These are phyloP conservation scores for Dinochytrium kinnereticum DNA, from an alignment of 371 early-diverging fungal species.

Conservation along the genomic window DNA sequence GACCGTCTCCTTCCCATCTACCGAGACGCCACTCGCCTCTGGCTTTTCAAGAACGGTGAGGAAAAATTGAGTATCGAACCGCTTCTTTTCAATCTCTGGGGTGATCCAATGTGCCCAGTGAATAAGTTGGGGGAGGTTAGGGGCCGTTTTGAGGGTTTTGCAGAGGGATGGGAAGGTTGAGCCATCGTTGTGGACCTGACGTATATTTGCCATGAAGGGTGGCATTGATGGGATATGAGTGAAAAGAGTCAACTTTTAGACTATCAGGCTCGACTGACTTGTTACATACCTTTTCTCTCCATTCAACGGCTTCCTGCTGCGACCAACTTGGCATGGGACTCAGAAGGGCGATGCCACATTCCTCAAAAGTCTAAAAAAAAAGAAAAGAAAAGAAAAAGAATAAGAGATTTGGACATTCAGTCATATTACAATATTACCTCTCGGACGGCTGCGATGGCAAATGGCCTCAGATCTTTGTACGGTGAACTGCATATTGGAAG, in stretches of 20 bases:
- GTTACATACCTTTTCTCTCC: constrained; percentile 55
- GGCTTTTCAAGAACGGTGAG: constrained; percentile 62
- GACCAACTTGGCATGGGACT: constrained; percentile 49
- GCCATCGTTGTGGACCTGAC: constrained; percentile 55
- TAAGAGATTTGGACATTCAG: too few relatives aligned
- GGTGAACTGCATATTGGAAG: too few relatives aligned
- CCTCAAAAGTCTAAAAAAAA: background rate
- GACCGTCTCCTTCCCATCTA: constrained; percentile 71
- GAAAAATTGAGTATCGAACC: constrained; percentile 81
- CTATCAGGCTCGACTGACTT: background rate
- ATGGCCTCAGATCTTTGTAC: background rate
- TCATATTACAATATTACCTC: too few relatives aligned
- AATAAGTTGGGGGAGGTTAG: constrained; percentile 53
- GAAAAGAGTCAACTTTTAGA: background rate
- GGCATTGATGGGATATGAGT: too few relatives aligned
- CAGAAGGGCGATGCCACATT: constrained; percentile 67
- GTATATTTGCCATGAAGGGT: too few relatives aligned
- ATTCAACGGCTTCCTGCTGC: constrained; percentile 38
- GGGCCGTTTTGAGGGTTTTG: constrained; percentile 47
- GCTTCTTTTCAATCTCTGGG: constrained; percentile 60
- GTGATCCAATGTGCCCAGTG: constrained; percentile 83
- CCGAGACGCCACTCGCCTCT: constrained; percentile 30
- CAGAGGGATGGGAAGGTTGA: constrained; percentile 63
- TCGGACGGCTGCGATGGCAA: constrained; percentile 72
- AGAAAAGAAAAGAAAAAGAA: too few relatives aligned